Evolutionary conservation across 768 basidiomycete genomes (phyloP).

Genomic region (Trametes gibbosa): DNA sequence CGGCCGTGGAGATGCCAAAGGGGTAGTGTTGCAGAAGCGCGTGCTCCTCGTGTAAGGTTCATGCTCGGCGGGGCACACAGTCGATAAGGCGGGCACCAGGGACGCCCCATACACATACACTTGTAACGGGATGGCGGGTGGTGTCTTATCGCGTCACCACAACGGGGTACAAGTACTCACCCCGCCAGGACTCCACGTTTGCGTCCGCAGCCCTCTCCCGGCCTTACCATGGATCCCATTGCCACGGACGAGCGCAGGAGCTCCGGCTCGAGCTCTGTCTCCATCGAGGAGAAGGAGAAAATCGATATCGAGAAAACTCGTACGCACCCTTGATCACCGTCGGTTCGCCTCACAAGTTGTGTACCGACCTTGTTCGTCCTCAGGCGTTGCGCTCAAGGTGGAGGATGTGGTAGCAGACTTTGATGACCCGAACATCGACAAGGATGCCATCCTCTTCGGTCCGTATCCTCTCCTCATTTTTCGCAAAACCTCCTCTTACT

Average conservation of each 20-base stretch:
- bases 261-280: constrained; percentile 7
- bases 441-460: constrained; percentile 26
- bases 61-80: neutral
- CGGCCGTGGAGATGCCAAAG: neutral
- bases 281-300: constrained; percentile 9
- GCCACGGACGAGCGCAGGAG: constrained; percentile 6
- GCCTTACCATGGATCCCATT: constrained; percentile 14
- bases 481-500: neutral
- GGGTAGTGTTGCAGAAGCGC: neutral
- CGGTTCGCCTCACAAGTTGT: neutral
- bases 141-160: constrained; percentile 9
- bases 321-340: neutral
- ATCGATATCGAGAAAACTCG: constrained; percentile 14
- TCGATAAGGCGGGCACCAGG: constrained; percentile 8
- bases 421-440: constrained; percentile 37
- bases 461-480: neutral
- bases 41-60: neutral
- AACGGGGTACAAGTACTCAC: constrained; percentile 14
- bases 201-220: constrained; percentile 2
- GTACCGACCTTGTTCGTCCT: neutral
- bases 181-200: neutral
- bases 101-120: neutral
- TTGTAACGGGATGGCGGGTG: neutral
- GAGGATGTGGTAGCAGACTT: constrained; percentile 23
- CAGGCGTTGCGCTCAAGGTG: neutral